Evolutionary conservation across 208 protist genomes (phyloP).

Genomic region (Wallacemonas sp.): DNA sequence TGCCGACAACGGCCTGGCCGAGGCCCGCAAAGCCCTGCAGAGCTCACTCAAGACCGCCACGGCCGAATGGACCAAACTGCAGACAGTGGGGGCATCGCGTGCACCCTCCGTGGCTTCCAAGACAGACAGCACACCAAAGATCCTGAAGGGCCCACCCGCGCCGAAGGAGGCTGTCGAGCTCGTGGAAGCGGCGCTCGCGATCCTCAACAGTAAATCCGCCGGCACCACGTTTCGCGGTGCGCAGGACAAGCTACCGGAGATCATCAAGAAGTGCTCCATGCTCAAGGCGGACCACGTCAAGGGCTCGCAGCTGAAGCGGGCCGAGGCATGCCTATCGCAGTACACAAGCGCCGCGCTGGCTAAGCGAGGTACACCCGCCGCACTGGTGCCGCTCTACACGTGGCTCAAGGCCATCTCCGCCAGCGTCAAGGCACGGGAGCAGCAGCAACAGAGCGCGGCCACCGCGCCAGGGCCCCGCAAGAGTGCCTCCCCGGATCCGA

Average conservation of each 20-base stretch:
- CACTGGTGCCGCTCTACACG: conserved; percentile 19
- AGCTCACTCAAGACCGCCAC: conserved; percentile 14
- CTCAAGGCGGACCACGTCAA: background rate
- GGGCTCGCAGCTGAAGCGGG: background rate
- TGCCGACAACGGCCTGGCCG: conserved; percentile 19
- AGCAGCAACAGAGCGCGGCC: background rate
- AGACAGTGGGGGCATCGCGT: background rate
- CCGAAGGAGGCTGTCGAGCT: background rate
- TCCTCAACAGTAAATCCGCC: background rate
- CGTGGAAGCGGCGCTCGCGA: background rate
- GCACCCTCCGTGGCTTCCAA: background rate
- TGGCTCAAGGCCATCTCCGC: conserved; percentile 32
- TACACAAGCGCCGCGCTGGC: background rate
- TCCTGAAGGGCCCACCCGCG: background rate
- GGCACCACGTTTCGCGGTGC: background rate
- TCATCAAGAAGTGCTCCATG: background rate
- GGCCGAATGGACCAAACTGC: background rate
- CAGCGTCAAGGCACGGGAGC: conserved; percentile 14
- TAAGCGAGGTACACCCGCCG: background rate
- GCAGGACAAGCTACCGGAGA: background rate
- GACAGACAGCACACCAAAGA: background rate
- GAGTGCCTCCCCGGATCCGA: conserved; percentile 1
- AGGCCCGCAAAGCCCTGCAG: conserved; percentile 27
- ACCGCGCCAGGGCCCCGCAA: background rate
- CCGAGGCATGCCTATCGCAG: background rate